Evolutionary conservation across 2,329 filamentous ascomycete species (phyloP), one percentile per base, ranked within the genome.

Genomic region (Aspergillus sp.): DNA sequence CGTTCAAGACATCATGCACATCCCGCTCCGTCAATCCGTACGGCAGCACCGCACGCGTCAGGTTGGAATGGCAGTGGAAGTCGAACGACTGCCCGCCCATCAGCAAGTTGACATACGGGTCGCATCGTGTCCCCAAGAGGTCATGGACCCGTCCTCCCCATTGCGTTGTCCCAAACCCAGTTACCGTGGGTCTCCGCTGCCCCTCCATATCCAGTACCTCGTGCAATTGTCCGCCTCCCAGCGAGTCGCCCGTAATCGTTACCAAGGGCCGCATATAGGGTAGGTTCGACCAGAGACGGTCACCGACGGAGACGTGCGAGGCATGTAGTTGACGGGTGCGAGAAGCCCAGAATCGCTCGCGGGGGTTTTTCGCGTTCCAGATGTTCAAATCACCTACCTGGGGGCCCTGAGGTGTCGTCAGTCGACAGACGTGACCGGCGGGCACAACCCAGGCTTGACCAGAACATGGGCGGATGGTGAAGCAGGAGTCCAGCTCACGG

Each of bases 321-420:
- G 82, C 79, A 56, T 94, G 85, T 12, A 94, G 76, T 63, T 94
- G 87, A 48, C 83, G 77, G 8, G 87, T 93, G 34, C 88, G 78
- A 1, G 80, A 75, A 1, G 88, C 87, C 88, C 87, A 94, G 71
- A 94, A 88, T 38, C 81, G 76, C 63, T 94, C 88, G 9, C 86
- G 79, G 0, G 86, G 84, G 64, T 93, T 89, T 52, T 82, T 70
- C 4, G 76, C 73, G 57, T 85, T 87, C 85, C 86, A 94, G 57
- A 93, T 77, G 64, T 94, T 94, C 12, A 93, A 70, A 57, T 93
- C 88, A 45, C 86, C 85, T 42, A 94, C 86, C 68, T 94, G 88
- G 0, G 88, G 81, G 0, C 88, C 88, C 46, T 83, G 72, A 0
- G 86, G 86, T 0, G 87, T 91, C 48, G 81, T 85, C 51, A 94